Evolutionary conservation across 257 asterid genomes (phyloP), one percentile per base, ranked within the genome.

Genomic region (Ballota nigra): DNA sequence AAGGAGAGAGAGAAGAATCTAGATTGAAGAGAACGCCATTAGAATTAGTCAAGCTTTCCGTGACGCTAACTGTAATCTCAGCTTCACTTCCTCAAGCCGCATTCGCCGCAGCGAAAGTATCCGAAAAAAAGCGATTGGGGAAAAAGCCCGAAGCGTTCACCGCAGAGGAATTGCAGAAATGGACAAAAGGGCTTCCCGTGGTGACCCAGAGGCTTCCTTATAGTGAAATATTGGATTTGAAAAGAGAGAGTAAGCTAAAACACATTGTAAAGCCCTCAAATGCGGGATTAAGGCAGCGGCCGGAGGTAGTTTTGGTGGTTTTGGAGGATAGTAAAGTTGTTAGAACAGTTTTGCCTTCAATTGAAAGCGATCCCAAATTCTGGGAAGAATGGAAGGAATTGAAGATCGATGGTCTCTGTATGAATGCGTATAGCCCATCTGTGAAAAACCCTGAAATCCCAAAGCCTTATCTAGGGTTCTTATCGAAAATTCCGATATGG

Each of bases 111-210:
- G 70, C 83, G 2, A 91, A 84, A 80, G 82, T 87, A 5, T 84
- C 95, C 16, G 93, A 86, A 53, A 92, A 71, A 81, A 82, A 70
- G 79, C 82, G 80, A 23, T 43, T 55, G 52, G 75, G 76, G 22
- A 82, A 73, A 65, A 79, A 69, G 56, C 47, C 76, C 0, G 97
- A 88, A 55, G 80, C 91, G 18, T 75, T 88, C 71, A 83, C 89
- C 6, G 86, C 88, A 4, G 88, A 91, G 79, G 93, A 91, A 52
- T 43, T 89, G 79, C 72, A 77, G 36, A 86, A 82, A 77, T 94
- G 99, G 99, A 81, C 90, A 13, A 82, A 84, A 63, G 98, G 97
- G 57, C 90, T 94, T 59, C 99, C 99, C 23, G 66, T 84, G n/a
- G 93, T 94, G 64, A 77, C 93, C 26, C 77, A 77, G 69, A 86